Base-by-base conservation (phyloP, 2,329 filamentous ascomycete species). In the Calonectria montana region DNA sequence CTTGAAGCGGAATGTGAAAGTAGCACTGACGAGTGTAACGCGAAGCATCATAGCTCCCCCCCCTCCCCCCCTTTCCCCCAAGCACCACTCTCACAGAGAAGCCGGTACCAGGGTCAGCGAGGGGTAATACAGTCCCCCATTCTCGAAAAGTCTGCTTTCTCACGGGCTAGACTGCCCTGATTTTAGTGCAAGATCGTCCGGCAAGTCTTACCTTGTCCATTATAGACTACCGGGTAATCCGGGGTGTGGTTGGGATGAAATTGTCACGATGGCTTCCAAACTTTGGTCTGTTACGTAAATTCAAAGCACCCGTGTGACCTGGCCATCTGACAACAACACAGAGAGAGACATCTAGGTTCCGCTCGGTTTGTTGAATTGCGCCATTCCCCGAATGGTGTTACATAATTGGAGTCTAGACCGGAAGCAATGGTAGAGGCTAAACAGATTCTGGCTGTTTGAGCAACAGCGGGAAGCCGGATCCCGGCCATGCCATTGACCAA, bases 371-470 rank as follows among this genome's bases (percentile, higher is more conserved):
- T 39, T 57, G 29, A 59, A 59, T 39, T 10, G 31, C 31, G 53
- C 23, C 53, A 39, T 21, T 21, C n/a, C 4, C 21, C 15, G 13
- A 21, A 59, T 59, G 21, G 2, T 35, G 53, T 59, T 59, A 59
- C 21, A 59, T 59, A 59, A 59, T 59, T 59, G 31, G 53, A 59
- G 53, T 39, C 53, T 59, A 39, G 53, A 23, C 35, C 53, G 31
- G 31, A 73, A 74, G 69, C 75, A 79, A 78, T 57, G 21, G 63
- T 79, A 47, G 64, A 67, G 55, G 45, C 59, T 59, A 63, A 62
- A 62, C 31, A 23, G 21, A 35, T 39, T 41, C 16, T 21, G 53
- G 53, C 21, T 57, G 21, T 39, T 59, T 59, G 53, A 59, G 53
- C 23, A 55, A 27, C 15, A 65, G 47, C 50, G 65, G 50, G 65